Evolutionary conservation across 805 yeast genomes (phyloP), one percentile per base, ranked within the genome.

Genomic region (Jamesozyma spencerorum): DNA sequence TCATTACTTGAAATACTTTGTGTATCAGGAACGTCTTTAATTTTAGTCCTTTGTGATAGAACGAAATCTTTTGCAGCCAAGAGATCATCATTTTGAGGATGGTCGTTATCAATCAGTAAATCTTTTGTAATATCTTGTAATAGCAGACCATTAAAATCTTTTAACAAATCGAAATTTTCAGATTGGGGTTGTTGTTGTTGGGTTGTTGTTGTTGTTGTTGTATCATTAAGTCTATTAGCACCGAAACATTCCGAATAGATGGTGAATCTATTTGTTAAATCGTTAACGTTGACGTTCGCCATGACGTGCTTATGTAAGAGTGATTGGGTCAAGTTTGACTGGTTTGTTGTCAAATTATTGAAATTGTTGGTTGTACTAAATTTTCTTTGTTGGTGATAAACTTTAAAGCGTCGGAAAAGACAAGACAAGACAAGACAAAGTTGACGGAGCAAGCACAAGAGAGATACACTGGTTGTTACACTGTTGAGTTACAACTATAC

Each of bases 211-310:
- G 40, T 35, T 22, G 26, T 22, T 22, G 26, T 6, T n/a, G 50
- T 44, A 38, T 55, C 54, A 11, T 45, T 49, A 24, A 49, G 48
- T 36, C 62, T 47, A 30, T 53, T 49, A 15, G 53, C 43, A 15
- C 60, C 62, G 39, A 56, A 58, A 1, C 56, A 51, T 22, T 58
- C 58, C 8, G 52, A 41, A 41, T 45, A 56, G n/a, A 53, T 39
- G 14, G 48, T 15, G 22, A 31, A 43, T 18, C 41, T 32, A 12
- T 38, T 18, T n/a, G 20, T 22, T 7, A 35, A 15, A 14, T 27
- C 31, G 7, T 20, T 22, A 17, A 30, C 31, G 19, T 20, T 17
- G 18, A 22, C 31, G 19, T 22, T 28, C 14, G 14, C 29, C 39
- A 37, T 37, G 18, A 31, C 13, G n/a, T n/a, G n/a, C n/a, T n/a